phyloP scores from a whole-genome alignment of 2,329 filamentous ascomycete genomes.

The Cladosporium sp. region DNA sequence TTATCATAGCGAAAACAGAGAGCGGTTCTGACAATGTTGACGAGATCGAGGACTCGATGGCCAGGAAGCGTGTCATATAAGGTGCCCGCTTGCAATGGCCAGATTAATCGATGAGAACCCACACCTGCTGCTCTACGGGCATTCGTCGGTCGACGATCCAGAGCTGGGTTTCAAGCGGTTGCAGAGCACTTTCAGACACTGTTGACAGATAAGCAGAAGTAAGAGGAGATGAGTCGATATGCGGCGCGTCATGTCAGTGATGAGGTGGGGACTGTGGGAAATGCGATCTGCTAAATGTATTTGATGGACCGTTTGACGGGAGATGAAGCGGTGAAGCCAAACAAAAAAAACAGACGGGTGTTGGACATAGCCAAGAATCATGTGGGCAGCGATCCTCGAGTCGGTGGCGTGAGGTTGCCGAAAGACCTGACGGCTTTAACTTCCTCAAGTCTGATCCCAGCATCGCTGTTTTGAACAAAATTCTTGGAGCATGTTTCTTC shows the following conservation, averaged over 20 bases:
- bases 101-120: constrained; percentile 51
- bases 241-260: constrained; percentile 70
- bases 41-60: background rate
- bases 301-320: constrained; percentile 67
- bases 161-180: constrained; percentile 58
- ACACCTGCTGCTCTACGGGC: constrained; percentile 75
- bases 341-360: constrained; percentile 65
- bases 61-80: background rate
- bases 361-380: constrained; percentile 71
- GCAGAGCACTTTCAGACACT: constrained; percentile 66
- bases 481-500: too few relatives aligned
- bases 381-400: constrained; percentile 44
- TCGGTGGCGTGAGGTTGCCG: too few relatives aligned
- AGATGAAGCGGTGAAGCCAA: constrained; percentile 58
- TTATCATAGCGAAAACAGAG: background rate
- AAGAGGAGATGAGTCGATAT: constrained; percentile 45
- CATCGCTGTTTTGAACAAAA: too few relatives aligned
- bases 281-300: constrained; percentile 74
- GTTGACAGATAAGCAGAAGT: constrained; percentile 64
- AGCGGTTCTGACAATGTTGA: background rate
- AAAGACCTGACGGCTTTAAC: too few relatives aligned
- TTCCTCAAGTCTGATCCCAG: too few relatives aligned
- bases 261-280: constrained; percentile 79
- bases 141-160: constrained; percentile 78
- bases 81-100: too few relatives aligned